These are phyloP conservation scores for Lasiodiplodia gonubiensis DNA, from an alignment of 2,329 filamentous ascomycete genomes.

Conservation along the genomic window DNA sequence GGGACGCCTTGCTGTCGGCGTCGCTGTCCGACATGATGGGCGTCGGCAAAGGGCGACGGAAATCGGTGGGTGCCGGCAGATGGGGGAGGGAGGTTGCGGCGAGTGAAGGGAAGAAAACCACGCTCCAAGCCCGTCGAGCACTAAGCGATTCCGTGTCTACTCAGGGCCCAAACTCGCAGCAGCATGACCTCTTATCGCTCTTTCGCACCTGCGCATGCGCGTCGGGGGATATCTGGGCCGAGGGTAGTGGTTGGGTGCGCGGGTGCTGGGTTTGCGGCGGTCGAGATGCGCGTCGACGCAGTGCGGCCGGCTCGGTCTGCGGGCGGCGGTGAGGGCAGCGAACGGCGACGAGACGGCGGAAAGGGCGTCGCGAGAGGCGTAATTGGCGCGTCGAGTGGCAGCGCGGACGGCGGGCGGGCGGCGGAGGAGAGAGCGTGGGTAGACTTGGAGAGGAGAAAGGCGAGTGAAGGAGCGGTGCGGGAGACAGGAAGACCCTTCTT, in stretches of 20 bases:
- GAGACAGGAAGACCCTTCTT: conserved; percentile 25
- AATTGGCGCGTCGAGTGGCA: background rate
- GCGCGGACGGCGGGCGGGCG: conserved; percentile 9
- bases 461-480: conserved; percentile 27
- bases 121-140: conserved; percentile 29
- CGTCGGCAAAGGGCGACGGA: conserved; percentile 23
- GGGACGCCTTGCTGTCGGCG: conserved; percentile 42
- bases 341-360: conserved; percentile 1
- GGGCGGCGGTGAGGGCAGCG: conserved; percentile 13
- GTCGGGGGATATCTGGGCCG: conserved; percentile 1
- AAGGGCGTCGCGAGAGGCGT: conserved; percentile 11
- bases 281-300: conserved; percentile 13
- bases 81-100: conserved; percentile 35
- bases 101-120: conserved; percentile 33
- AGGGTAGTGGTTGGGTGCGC: background rate
- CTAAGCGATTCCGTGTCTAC: conserved; percentile 39
- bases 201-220: conserved; percentile 16
- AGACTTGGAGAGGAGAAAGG: conserved; percentile 16
- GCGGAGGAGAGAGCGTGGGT: conserved; percentile 24
- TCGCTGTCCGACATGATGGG: conserved; percentile 48
- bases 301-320: conserved; percentile 15
- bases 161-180: conserved; percentile 11
- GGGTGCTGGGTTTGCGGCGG: conserved; percentile 11
- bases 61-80: conserved; percentile 30
- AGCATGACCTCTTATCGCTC: conserved; percentile 24